A percentile compares a stretch with the other conserved stretches of the same genome.
Conservation (phyloP, 148 eudicot species). For the Beta vulgaris region DNA sequence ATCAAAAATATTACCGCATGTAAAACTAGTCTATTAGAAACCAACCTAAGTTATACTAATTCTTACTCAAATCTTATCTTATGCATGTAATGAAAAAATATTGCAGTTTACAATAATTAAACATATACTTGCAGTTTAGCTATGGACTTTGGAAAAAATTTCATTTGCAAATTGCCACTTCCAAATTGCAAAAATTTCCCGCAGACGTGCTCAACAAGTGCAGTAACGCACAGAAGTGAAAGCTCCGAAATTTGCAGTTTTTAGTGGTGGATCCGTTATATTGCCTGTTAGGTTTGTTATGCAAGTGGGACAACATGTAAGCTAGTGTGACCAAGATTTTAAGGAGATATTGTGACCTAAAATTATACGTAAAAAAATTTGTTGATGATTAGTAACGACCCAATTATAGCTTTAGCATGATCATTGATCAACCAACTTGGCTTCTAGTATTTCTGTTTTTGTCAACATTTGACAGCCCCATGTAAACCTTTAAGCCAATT, state of each 20-base stretch:
- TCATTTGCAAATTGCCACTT: too few species aligned
- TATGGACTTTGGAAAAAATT: too few species aligned
- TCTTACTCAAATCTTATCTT: too few species aligned
- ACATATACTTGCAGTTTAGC: too few species aligned
- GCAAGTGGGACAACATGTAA: constrained; percentile 9
- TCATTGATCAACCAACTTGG: neutral
- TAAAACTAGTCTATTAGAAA: too few species aligned
- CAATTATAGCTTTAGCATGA: too few species aligned
- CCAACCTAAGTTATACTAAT: too few species aligned
- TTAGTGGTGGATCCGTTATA: neutral
- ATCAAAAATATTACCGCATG: too few species aligned
- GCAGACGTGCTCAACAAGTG: neutral
- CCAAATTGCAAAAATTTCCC: too few species aligned
- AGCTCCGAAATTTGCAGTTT: neutral
- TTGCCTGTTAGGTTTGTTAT: neutral
- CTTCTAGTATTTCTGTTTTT: neutral
- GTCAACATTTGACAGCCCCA: constrained; percentile 9
- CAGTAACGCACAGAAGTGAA: neutral
- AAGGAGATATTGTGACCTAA: neutral
- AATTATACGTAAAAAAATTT: neutral
- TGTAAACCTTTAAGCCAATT: neutral
- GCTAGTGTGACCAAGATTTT: constrained; percentile 1
- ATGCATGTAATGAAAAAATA: too few species aligned
- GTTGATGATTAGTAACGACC: neutral
- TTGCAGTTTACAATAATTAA: too few species aligned